These are phyloP conservation scores for Edaphochlamys debaryana DNA, from an alignment of 139 green algal genomes.

Conservation along the genomic window DNA sequence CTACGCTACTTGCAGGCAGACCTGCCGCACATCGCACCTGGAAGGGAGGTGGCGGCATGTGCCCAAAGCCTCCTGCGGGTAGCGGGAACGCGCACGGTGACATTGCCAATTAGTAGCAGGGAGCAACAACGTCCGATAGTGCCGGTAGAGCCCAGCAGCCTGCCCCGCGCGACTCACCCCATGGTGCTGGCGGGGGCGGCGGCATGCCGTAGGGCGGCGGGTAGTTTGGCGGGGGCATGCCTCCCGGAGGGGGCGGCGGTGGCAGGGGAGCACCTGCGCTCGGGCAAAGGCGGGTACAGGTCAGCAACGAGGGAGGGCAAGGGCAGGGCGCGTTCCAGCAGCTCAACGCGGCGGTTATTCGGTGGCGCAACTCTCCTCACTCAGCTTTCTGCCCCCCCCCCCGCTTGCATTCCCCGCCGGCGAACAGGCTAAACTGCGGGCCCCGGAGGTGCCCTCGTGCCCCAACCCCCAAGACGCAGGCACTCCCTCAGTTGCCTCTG, in stretches of 20 bases:
- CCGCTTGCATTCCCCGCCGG: too few species aligned
- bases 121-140: background rate
- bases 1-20: too few species aligned
- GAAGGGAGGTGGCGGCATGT: background rate
- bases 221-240: conserved; percentile 9
- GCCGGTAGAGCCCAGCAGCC: too few species aligned
- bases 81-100: background rate
- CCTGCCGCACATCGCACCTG: too few species aligned
- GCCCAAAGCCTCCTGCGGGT: too few species aligned
- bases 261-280: background rate
- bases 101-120: background rate
- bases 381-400: too few species aligned
- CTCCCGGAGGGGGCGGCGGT: background rate
- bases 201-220: conserved; percentile 38
- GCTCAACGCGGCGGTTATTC: too few species aligned
- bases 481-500: too few species aligned
- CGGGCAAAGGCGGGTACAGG: background rate
- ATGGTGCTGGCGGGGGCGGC: conserved; percentile 7
- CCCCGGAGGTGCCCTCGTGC: too few species aligned
- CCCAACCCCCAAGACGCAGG: too few species aligned
- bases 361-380: too few species aligned
- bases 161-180: background rate
- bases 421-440: too few species aligned
- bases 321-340: background rate
- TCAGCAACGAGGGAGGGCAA: background rate